These are phyloP conservation scores for Fusarium virguliforme DNA, from an alignment of 2,329 filamentous ascomycete genomes.

Conservation along the genomic window DNA sequence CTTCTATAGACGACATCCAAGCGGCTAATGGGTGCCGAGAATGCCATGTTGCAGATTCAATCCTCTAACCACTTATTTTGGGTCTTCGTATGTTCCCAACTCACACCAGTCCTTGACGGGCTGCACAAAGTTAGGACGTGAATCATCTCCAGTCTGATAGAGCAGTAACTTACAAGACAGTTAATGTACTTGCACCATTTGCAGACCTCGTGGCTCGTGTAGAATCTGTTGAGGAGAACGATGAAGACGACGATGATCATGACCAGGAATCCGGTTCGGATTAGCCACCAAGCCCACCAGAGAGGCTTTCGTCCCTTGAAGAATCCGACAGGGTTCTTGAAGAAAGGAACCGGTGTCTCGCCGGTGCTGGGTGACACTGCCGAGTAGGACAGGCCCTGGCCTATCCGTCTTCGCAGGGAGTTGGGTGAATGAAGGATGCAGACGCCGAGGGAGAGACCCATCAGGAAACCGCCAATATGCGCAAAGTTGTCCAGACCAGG, in stretches of 20 bases:
- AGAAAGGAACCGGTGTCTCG: constrained; percentile 68
- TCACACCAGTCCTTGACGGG: constrained; percentile 80
- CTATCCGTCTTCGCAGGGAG: constrained; percentile 81
- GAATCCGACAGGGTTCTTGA: constrained; percentile 79
- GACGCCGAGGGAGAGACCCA: constrained; percentile 89
- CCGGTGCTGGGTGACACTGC: constrained; percentile 71
- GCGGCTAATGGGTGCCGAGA: constrained; percentile 2
- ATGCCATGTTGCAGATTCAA: neutral
- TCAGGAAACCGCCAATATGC: constrained; percentile 95
- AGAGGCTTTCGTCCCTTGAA: constrained; percentile 93
- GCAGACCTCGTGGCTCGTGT: constrained; percentile 80
- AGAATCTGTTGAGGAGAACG: constrained; percentile 91
- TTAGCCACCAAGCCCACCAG: constrained; percentile 98
- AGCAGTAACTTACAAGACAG: constrained; percentile 81
- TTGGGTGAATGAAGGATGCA: constrained; percentile 92
- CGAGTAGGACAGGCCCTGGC: constrained; percentile 79
- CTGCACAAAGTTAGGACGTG: constrained; percentile 57
- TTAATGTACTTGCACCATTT: constrained; percentile 96
- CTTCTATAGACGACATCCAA: constrained; percentile 17
- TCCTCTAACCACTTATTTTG: neutral
- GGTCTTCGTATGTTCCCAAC: constrained; percentile 58
- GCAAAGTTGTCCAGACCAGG: constrained; percentile 97
- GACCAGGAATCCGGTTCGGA: constrained; percentile 84
- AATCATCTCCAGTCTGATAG: neutral
- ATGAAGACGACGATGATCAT: constrained; percentile 90